Evolutionary conservation across 2,329 filamentous ascomycete genomes (phyloP).

Genomic region (Ophiobolus disseminans): DNA sequence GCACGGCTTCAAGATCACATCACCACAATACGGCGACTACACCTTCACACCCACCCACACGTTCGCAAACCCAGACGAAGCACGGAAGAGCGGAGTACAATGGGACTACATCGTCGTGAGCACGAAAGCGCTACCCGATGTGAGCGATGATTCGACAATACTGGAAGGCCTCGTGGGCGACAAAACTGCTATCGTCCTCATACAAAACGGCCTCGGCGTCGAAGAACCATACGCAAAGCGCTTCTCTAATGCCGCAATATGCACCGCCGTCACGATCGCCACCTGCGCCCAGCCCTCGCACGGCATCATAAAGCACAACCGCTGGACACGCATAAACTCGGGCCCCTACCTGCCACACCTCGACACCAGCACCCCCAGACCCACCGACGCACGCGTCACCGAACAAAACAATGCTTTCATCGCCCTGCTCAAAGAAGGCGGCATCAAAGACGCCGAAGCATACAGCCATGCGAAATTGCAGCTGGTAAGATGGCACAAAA

Average conservation of each 20-base stretch:
- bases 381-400: conserved; percentile 42
- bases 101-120: conserved; percentile 75
- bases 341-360: conserved; percentile 67
- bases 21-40: conserved; percentile 72
- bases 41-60: conserved; percentile 67
- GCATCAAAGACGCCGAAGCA: conserved; percentile 69
- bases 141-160: conserved; percentile 66
- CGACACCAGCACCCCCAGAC: conserved; percentile 40
- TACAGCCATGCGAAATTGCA: conserved; percentile 72
- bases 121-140: conserved; percentile 73
- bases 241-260: conserved; percentile 66
- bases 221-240: conserved; percentile 69
- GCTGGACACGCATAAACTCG: conserved; percentile 75
- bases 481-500: conserved; percentile 76
- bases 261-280: conserved; percentile 73
- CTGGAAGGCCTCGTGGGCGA: conserved; percentile 65
- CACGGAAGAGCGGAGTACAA: conserved; percentile 52
- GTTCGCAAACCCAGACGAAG: conserved; percentile 68
- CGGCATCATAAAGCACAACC: conserved; percentile 71
- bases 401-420: conserved; percentile 60
- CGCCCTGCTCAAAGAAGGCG: conserved; percentile 65
- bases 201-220: conserved; percentile 75
- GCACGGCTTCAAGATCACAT: conserved; percentile 69
- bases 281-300: conserved; percentile 70
- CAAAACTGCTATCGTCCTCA: conserved; percentile 67